Evolutionary conservation across 495 filamentous ascomycete species (phyloP).

Genomic region (Schizothecium vesticola): DNA sequence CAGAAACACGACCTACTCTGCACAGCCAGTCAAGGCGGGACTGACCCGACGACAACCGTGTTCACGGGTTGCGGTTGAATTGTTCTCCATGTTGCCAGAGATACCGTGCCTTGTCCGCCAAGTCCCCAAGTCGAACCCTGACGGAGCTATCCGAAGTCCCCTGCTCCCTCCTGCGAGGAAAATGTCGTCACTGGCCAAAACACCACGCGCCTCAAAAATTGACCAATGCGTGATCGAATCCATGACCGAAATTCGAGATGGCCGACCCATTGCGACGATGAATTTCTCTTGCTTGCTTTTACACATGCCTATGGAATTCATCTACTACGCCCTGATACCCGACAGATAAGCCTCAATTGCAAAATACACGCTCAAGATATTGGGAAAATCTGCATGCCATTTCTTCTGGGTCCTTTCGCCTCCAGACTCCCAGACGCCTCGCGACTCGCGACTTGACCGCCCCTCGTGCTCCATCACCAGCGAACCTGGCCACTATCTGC

Average conservation of each 20-base stretch:
- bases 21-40: background rate
- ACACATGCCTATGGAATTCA: background rate
- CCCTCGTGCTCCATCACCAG: background rate
- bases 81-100: background rate
- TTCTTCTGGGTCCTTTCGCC: too few species aligned
- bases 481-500: background rate
- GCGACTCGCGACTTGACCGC: background rate
- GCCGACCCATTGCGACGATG: background rate
- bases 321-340: background rate
- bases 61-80: background rate
- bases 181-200: conserved; percentile 1
- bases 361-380: background rate
- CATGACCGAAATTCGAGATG: background rate
- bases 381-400: background rate
- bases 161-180: background rate
- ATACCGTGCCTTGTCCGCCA: background rate
- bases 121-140: background rate
- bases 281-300: background rate
- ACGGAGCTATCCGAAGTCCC: background rate
- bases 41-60: background rate
- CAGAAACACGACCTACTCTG: background rate
- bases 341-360: background rate
- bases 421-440: too few species aligned
- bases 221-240: conserved; percentile 2
- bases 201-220: conserved; percentile 5